Percentiles rank a stretch among this genome's conserved stretches.
phyloP scores from a whole-genome alignment of 1,284 basidiomycete genomes.

The Inonotus obliquus region DNA sequence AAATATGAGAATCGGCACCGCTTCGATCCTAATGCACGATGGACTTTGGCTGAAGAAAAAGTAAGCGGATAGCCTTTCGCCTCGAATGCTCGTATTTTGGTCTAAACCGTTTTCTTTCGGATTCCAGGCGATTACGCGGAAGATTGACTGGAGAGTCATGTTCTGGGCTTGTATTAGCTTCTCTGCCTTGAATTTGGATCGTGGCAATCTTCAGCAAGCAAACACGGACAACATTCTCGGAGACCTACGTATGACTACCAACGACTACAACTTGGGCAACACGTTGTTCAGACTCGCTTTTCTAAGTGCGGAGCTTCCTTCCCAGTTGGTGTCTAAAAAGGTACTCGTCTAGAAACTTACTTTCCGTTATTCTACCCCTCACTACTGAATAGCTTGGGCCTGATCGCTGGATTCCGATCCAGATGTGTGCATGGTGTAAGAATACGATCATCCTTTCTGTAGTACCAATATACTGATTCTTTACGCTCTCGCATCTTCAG shows the following conservation, averaged over 20 bases:
- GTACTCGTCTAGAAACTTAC: constrained; percentile 25
- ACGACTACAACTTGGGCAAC: constrained; percentile 67
- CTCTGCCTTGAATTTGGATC: constrained; percentile 51
- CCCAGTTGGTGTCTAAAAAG: constrained; percentile 66
- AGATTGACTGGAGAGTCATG: constrained; percentile 60
- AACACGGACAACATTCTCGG: constrained; percentile 65
- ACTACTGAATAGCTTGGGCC: constrained; percentile 44
- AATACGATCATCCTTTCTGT: neutral
- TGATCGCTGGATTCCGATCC: constrained; percentile 68
- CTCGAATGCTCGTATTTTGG: neutral
- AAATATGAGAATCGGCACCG: constrained; percentile 61
- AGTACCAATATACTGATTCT: neutral
- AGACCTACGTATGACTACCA: constrained; percentile 55
- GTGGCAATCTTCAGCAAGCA: constrained; percentile 54
- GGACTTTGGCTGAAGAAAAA: constrained; percentile 66
- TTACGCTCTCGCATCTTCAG: constrained; percentile 38
- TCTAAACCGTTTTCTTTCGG: constrained; percentile 1
- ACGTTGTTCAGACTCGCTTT: constrained; percentile 54
- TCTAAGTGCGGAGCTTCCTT: constrained; percentile 62
- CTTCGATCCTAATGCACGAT: constrained; percentile 62
- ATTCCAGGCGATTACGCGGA: constrained; percentile 46
- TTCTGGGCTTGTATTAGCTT: constrained; percentile 64
- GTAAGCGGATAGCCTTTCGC: constrained; percentile 28
- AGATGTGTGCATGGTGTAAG: constrained; percentile 37
- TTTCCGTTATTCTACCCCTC: neutral